Evolutionary conservation across 768 basidiomycete genomes (phyloP), one percentile per base, ranked within the genome.

Genomic region (Dioszegia crocea): DNA sequence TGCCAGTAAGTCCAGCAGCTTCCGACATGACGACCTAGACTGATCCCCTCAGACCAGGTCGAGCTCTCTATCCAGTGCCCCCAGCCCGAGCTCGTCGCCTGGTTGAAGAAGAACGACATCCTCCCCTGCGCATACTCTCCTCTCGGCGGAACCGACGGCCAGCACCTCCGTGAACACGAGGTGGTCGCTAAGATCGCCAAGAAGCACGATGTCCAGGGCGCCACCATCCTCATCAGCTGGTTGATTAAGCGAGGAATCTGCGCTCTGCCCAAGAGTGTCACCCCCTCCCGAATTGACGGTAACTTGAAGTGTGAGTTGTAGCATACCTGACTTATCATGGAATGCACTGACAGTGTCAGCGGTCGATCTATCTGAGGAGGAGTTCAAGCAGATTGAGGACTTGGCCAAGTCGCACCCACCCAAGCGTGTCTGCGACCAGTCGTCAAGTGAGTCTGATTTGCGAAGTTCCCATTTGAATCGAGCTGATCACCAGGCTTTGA

Each of bases 111-210:
- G 45, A 82, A 86, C 59, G 79, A 79, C 17, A 67, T 89, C 19
- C 79, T 88, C 14, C 80, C 88, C 2, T 84, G 88, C 67, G 86
- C 88, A 11, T 89, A 88, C 77, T 89, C 87, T 12, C 88, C 88
- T 1, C 80, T 89, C 2, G 87, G 87, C 48, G 83, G 87, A 62
- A 79, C 77, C 49, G 79, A 81, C 43, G 79, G 81, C 56, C 79
- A 83, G 59, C 81, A 82, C 8, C 81, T 88, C 46, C 67, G 31
- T 84, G 85, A 17, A 83, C 82, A 78, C 84, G 82, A 84, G 81
- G 81, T 86, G 17, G 81, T 70, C 27, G 53, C 82, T 66, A 73
- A 78, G 39, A 83, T 87, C 58, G 85, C 87, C 16, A 66, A 80
- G 54, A 81, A 84, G 60, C 81, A 88, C 55, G 82, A 82, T 2